phyloP scores from a whole-genome alignment of 2,329 filamentous ascomycete species.

The Hymenoscyphus fructigenus region DNA sequence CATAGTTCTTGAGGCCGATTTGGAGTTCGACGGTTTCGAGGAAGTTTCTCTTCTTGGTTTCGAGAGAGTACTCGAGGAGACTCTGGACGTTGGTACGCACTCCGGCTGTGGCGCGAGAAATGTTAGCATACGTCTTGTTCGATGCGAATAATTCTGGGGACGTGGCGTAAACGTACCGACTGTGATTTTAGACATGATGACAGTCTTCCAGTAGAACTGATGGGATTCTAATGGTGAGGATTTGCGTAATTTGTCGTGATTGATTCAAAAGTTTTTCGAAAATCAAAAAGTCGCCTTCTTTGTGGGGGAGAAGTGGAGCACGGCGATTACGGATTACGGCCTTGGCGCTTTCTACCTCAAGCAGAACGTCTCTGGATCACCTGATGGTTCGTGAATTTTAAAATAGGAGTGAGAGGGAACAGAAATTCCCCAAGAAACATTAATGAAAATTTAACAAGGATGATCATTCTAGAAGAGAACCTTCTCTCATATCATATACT shows the following conservation, averaged over 20 bases:
- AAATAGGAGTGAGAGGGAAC: too few relatives aligned
- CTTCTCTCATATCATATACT: too few relatives aligned
- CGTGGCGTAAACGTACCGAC: constrained; percentile 51
- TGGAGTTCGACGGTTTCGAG: constrained; percentile 89
- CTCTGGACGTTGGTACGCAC: constrained; percentile 92
- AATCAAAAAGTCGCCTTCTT: too few relatives aligned
- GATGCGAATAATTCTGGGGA: background rate
- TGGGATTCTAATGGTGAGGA: constrained; percentile 71
- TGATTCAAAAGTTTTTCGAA: background rate
- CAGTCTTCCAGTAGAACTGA: constrained; percentile 81
- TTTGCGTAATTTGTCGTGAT: constrained; percentile 35
- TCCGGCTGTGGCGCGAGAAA: constrained; percentile 66
- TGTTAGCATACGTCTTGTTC: background rate
- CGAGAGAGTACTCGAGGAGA: constrained; percentile 90
- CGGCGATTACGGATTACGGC: too few relatives aligned
- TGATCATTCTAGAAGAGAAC: too few relatives aligned
- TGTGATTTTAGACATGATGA: constrained; percentile 85
- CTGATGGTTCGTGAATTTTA: too few relatives aligned
- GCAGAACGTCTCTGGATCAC: too few relatives aligned
- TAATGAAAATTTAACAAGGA: too few relatives aligned
- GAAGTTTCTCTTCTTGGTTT: constrained; percentile 98
- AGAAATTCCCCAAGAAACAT: too few relatives aligned
- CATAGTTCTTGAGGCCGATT: constrained; percentile 98
- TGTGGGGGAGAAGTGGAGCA: too few relatives aligned
- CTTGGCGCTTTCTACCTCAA: too few relatives aligned